phyloP scores from a whole-genome alignment of 306 rosid genomes.

The Notholithocarpus densiflorus region DNA sequence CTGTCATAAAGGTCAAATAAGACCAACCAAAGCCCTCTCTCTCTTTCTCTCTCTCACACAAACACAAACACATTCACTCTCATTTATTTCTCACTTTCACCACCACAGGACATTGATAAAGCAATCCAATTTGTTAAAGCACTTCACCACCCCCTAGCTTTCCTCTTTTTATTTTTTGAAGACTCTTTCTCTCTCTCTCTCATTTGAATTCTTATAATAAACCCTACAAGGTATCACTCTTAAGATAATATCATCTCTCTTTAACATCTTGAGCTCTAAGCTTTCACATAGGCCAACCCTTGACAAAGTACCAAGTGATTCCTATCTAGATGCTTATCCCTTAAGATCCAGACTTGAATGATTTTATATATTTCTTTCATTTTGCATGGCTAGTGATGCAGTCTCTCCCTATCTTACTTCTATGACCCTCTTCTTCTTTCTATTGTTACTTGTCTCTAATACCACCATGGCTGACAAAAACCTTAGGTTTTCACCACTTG shows the following conservation, averaged over 20 bases:
- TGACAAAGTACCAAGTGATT: background rate
- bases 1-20: conserved; percentile 14
- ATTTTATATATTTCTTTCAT: conserved; percentile 20
- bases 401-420: conserved; percentile 25
- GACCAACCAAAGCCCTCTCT: background rate
- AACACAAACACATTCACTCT: too few species aligned
- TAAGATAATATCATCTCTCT: conserved; percentile 15
- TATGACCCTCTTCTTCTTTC: conserved; percentile 35
- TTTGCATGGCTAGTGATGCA: conserved; percentile 66
- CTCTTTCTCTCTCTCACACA: background rate
- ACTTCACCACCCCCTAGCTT: conserved; percentile 34
- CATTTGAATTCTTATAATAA: conserved; percentile 28
- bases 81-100: conserved; percentile 12
- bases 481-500: conserved; percentile 11
- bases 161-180: conserved; percentile 33
- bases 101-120: conserved; percentile 25
- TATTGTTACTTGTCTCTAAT: conserved; percentile 33
- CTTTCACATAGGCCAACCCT: conserved; percentile 16
- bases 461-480: conserved; percentile 33
- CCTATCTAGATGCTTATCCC: conserved; percentile 1
- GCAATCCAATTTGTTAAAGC: conserved; percentile 32
- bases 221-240: conserved; percentile 34
- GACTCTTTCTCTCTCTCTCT: conserved; percentile 7
- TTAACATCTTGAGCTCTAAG: conserved; percentile 13
- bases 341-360: conserved; percentile 23